Percentiles rank a stretch among this genome's conserved stretches.
phyloP scores from a whole-genome alignment of 352 stramenopile species.

The Phytophthora chlamydospora region DNA sequence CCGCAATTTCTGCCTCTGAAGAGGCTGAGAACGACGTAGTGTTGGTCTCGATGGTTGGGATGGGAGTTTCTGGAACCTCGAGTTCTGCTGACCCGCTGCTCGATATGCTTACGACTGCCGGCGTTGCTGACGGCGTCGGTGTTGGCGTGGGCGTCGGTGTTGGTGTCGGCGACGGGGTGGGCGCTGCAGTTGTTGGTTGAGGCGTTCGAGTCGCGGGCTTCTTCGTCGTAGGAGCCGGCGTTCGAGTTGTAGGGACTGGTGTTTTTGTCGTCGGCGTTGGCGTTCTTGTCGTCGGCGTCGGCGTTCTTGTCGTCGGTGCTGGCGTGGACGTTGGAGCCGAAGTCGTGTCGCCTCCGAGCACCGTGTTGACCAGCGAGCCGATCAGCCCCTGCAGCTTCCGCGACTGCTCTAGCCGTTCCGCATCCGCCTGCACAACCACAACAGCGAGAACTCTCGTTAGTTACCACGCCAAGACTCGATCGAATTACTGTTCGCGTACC shows the following conservation, averaged over 20 bases:
- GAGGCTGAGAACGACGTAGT: constrained; percentile 20
- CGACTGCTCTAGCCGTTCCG: constrained; percentile 2
- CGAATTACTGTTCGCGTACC: constrained; percentile 13
- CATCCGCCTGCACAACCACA: constrained; percentile 11
- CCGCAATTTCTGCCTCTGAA: constrained; percentile 5
- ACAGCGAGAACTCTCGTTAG: neutral
- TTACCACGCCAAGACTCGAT: neutral
- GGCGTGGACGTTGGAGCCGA: constrained; percentile 21
- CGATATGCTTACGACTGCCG: constrained; percentile 9
- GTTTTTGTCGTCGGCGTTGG: constrained; percentile 14
- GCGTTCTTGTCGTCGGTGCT: constrained; percentile 9
- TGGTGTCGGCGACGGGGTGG: constrained; percentile 10
- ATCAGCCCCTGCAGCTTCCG: constrained; percentile 28
- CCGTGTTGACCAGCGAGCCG: constrained; percentile 31
- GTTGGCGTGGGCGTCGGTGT: constrained; percentile 10
- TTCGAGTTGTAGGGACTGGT: constrained; percentile 5
- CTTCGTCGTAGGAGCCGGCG: constrained; percentile 3
- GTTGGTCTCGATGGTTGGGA: constrained; percentile 9
- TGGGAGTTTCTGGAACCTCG: constrained; percentile 8
- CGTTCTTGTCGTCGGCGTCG: constrained; percentile 18
- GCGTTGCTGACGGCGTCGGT: constrained; percentile 12
- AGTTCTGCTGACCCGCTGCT: constrained; percentile 8
- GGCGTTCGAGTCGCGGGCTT: constrained; percentile 21
- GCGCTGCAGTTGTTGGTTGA: constrained; percentile 8
- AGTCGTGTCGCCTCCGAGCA: constrained; percentile 23